Evolutionary conservation across 495 filamentous ascomycete genomes (phyloP).

Genomic region (Xylaria telfairii): DNA sequence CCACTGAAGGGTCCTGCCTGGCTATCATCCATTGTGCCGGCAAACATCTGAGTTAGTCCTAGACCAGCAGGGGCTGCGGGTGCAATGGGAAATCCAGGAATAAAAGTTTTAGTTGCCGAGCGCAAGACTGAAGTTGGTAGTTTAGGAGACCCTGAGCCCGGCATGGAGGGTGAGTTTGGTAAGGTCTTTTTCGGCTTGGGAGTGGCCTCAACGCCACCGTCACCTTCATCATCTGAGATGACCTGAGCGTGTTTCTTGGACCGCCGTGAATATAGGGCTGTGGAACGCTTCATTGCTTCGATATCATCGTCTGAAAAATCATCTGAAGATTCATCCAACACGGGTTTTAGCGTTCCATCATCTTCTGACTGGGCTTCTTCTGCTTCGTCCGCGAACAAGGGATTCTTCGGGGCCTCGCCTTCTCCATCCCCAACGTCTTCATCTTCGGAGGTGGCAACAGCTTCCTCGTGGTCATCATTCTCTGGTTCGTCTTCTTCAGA

Average conservation of each 20-base stretch:
- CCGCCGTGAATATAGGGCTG: slow-evolving; percentile 43
- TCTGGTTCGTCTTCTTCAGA: slow-evolving; percentile 52
- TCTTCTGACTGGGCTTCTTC: slow-evolving; percentile 63
- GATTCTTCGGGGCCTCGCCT: slow-evolving; percentile 40
- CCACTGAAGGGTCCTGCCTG: slow-evolving; percentile 40
- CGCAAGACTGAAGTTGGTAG: slow-evolving; percentile 60
- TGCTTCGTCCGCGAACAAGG: slow-evolving; percentile 47
- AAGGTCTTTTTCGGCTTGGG: slow-evolving; percentile 45
- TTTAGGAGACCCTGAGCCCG: slow-evolving; percentile 47
- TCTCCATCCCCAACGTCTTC: slow-evolving; percentile 32
- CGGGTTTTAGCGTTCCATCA: slow-evolving; percentile 42
- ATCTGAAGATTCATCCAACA: slow-evolving; percentile 39
- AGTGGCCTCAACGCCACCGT: slow-evolving; percentile 60
- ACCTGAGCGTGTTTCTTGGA: slow-evolving; percentile 53
- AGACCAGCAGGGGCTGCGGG: slow-evolving; percentile 63
- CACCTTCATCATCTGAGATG: slow-evolving; percentile 69
- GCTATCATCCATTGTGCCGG: slow-evolving; percentile 83
- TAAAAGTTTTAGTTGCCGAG: slow-evolving; percentile 63
- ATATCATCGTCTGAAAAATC: slow-evolving; percentile 48
- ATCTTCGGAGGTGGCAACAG: slow-evolving; percentile 37
- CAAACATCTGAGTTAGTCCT: slow-evolving; percentile 89
- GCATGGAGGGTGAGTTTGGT: slow-evolving; percentile 45
- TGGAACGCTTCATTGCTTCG: slow-evolving; percentile 45
- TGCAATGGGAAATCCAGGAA: slow-evolving; percentile 62
- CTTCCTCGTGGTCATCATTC: slow-evolving; percentile 32